phyloP scores from a whole-genome alignment of 495 filamentous ascomycete species.

The Talaromyces thailandensis region DNA sequence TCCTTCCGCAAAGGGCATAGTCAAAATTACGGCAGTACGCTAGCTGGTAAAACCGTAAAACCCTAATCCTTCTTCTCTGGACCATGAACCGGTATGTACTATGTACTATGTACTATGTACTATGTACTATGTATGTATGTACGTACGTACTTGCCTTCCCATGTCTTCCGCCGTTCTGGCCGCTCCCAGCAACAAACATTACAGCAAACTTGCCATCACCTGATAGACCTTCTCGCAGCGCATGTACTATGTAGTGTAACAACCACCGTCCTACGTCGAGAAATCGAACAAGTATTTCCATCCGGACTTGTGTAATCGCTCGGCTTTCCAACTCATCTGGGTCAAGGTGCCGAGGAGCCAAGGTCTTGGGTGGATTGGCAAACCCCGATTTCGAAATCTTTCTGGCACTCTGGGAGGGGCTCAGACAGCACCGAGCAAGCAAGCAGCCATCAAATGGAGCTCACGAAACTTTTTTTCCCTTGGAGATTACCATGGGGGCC shows the following conservation, averaged over 20 bases:
- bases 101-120: too few species aligned
- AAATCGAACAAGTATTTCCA: neutral
- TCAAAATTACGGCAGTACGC: neutral
- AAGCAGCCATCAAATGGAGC: neutral
- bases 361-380: conserved; percentile 2
- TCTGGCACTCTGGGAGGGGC: neutral
- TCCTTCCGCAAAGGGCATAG: neutral
- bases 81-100: too few species aligned
- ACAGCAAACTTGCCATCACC: neutral
- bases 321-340: neutral
- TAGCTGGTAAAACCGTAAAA: neutral
- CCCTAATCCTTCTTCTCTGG: neutral
- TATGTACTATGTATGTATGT: too few species aligned
- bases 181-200: neutral
- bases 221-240: neutral
- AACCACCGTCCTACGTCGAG: neutral
- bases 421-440: neutral
- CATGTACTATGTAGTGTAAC: neutral
- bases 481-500: neutral
- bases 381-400: neutral
- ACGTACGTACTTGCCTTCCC: neutral
- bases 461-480: neutral
- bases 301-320: neutral
- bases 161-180: neutral
- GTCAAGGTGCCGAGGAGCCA: neutral